These are phyloP conservation scores for Aspergillus alliaceus DNA, from an alignment of 2,329 filamentous ascomycete genomes.

Conservation along the genomic window DNA sequence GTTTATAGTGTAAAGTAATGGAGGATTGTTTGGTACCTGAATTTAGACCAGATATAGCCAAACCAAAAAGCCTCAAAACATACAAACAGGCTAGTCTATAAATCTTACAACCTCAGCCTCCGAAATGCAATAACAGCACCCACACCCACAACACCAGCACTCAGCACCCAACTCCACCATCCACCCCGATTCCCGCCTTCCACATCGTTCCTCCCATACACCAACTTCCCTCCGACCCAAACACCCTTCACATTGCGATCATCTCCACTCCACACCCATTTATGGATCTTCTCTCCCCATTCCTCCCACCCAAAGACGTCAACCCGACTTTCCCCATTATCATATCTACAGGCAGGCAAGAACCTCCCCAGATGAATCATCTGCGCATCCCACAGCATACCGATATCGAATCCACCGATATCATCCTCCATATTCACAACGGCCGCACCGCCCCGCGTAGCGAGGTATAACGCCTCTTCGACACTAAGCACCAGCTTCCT, in stretches of 20 bases:
- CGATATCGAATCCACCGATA: slow-evolving; percentile 80
- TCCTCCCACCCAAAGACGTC: slow-evolving; percentile 89
- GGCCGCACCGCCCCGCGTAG: slow-evolving; percentile 80
- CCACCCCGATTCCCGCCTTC: background rate
- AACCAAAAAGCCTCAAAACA: background rate
- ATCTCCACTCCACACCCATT: slow-evolving; percentile 94
- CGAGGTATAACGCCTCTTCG: slow-evolving; percentile 82
- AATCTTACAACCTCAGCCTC: slow-evolving; percentile 1
- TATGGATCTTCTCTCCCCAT: slow-evolving; percentile 83
- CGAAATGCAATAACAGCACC: slow-evolving; percentile 4
- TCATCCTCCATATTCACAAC: slow-evolving; percentile 71
- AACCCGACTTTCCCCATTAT: slow-evolving; percentile 61
- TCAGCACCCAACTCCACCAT: slow-evolving; percentile 6
- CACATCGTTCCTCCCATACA: slow-evolving; percentile 53
- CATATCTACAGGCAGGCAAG: slow-evolving; percentile 28
- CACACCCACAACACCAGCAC: background rate
- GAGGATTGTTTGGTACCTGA: background rate
- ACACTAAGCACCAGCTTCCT: slow-evolving; percentile 70
- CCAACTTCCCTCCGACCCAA: slow-evolving; percentile 83
- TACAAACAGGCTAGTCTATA: background rate
- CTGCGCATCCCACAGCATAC: slow-evolving; percentile 90
- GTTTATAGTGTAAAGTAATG: background rate
- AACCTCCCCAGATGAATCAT: slow-evolving; percentile 63
- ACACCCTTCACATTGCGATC: slow-evolving; percentile 86
- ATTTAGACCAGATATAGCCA: no score